Conservation (phyloP, 768 basidiomycete species). For the Podaxis rugospora region DNA sequence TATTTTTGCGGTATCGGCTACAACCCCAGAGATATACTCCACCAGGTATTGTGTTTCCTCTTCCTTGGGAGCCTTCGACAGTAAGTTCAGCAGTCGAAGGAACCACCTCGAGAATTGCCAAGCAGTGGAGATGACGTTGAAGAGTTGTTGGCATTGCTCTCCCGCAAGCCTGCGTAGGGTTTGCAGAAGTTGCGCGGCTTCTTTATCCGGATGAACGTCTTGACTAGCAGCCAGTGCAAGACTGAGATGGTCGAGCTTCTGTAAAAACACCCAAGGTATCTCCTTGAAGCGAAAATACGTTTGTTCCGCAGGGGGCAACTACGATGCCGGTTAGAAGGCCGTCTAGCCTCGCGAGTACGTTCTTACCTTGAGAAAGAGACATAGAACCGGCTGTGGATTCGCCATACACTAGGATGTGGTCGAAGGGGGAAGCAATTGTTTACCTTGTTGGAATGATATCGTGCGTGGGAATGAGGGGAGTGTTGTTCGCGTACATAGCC, state of each 20-base stretch:
- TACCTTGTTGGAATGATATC: no score
- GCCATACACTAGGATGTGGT: neutral
- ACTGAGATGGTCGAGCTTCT: neutral
- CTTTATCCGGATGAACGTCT: neutral
- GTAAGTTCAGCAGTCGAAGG: neutral
- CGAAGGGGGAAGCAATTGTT: neutral
- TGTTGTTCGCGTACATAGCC: no score
- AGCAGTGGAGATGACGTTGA: neutral
- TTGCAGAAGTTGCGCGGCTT: neutral
- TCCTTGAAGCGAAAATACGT: neutral
- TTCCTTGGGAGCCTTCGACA: neutral
- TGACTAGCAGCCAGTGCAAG: neutral
- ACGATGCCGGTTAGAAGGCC: neutral
- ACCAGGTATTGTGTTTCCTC: neutral
- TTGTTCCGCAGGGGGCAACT: neutral
- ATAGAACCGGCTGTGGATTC: neutral
- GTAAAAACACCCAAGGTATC: neutral
- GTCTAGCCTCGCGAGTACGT: neutral
- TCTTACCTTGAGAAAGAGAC: neutral
- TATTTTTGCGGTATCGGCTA: neutral
- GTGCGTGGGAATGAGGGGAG: no score
- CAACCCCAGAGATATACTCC: neutral
- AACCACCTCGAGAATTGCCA: neutral
- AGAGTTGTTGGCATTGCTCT: neutral
- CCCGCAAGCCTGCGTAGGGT: neutral